phyloP scores from a whole-genome alignment of 2,329 filamentous ascomycete species.

The Mycosphaerella arachidis region DNA sequence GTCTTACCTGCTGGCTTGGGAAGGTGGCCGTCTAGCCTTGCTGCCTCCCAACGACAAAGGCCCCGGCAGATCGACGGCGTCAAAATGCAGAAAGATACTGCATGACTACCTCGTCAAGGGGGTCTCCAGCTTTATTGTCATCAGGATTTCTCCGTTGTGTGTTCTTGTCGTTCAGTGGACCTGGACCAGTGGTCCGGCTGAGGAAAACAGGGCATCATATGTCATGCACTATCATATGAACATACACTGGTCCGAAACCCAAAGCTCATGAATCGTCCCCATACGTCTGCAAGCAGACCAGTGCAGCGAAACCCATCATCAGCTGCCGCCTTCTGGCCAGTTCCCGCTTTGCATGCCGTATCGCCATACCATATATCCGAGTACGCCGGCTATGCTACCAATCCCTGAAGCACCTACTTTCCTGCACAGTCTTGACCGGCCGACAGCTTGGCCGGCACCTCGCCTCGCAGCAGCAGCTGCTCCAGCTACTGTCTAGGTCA shows the following conservation, averaged over 20 bases:
- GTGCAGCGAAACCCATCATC: neutral
- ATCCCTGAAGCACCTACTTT: conserved; percentile 22
- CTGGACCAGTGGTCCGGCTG: neutral
- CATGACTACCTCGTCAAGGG: too few species aligned
- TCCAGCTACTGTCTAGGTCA: conserved; percentile 38
- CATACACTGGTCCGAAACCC: neutral
- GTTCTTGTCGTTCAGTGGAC: neutral
- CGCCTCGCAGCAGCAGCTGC: conserved; percentile 23
- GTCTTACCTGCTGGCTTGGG: too few species aligned
- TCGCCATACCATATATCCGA: conserved; percentile 49
- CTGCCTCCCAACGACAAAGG: too few species aligned
- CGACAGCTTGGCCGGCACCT: conserved; percentile 42
- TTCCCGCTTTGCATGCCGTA: conserved; percentile 46
- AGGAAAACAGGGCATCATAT: neutral
- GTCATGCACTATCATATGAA: too few species aligned
- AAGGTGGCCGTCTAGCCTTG: too few species aligned
- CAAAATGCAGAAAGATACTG: too few species aligned
- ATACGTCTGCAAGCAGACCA: neutral
- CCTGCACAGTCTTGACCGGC: conserved; percentile 19
- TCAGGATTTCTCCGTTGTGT: too few species aligned
- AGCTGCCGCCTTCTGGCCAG: conserved; percentile 9
- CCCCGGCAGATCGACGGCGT: too few species aligned
- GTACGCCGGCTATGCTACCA: conserved; percentile 49
- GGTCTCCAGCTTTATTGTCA: too few species aligned
- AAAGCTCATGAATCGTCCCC: neutral